Evolutionary conservation across 1,284 basidiomycete genomes (phyloP), one percentile per base, ranked within the genome.

Genomic region (Sphagnurus paluster): DNA sequence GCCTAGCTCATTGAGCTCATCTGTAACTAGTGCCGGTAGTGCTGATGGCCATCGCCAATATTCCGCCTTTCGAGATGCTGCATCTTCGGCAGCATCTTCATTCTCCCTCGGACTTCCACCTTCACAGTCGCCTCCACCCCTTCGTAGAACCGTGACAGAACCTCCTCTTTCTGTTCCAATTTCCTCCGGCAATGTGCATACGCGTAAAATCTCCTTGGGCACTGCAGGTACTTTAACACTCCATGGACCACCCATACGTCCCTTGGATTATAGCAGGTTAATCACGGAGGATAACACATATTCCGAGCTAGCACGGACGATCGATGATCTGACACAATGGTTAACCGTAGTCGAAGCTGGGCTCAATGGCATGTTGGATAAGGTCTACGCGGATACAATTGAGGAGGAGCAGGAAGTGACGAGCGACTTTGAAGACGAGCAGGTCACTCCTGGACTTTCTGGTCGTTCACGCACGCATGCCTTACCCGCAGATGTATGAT

Each of bases 291-390:
- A 87, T 24, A 75, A 75, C 26, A 84, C 89, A 0, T 87, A 90
- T 54, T 67, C 71, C 1, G 84, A 89, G 59, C 75, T 98, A 30
- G 84, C 84, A 28, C 70, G 73, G 38, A 90, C 87, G 1, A 82
- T 97, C 6, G 86, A 89, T 48, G 86, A 91, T 56, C 76, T 98
- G 34, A 76, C 81, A 2, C 74, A 79, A 53, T 97, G 92, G 92
- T 68, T 98, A 44, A 78, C 82, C 3, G 75, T 85, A 0, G 79
- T 97, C 1, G 89, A 92, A 63, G 66, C 64, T 7, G 90, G 89
- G 1, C 67, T 94, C 26, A 76, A 73, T 41, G 77, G 72, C 38
- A 70, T 94, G 54, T 68, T 93, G 37, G 82, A 85, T 37, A 69
- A 68, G 37, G 58, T 67, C 16, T 30, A 44, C 10, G 35, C 47